A percentile compares a stretch with the other conserved stretches of the same genome.
These are phyloP conservation scores for Capsella rubella DNA, from an alignment of 441 rosid species.

Conservation along the genomic window DNA sequence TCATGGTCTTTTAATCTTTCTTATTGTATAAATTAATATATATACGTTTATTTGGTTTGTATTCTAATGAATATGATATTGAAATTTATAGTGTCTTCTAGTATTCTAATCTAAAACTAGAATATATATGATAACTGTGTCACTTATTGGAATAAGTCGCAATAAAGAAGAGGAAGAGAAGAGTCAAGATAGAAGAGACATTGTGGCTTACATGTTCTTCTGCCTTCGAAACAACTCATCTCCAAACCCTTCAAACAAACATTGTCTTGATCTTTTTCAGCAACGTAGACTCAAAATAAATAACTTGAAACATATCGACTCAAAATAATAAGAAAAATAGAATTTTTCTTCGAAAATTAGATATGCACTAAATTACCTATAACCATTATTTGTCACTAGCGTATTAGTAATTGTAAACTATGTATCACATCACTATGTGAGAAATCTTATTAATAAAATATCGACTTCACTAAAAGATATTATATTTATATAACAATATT, in stretches of 20 bases:
- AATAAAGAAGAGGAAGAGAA: constrained; percentile 9
- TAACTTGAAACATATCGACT: neutral
- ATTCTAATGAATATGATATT: constrained; percentile 28
- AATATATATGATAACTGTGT: constrained; percentile 38
- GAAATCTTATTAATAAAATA: neutral
- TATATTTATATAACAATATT: neutral
- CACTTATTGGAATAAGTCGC: constrained; percentile 24
- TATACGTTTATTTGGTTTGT: constrained; percentile 14
- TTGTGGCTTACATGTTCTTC: constrained; percentile 42
- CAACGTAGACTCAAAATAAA: neutral
- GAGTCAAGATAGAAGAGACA: constrained; percentile 24
- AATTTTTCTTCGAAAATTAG: neutral
- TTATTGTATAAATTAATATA: neutral
- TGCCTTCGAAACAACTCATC: neutral
- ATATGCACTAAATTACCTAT: neutral
- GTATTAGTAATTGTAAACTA: neutral
- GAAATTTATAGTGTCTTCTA: constrained; percentile 13
- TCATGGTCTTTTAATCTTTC: constrained; percentile 7
- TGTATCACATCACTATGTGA: neutral
- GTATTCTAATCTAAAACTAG: constrained; percentile 2
- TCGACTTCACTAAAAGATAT: neutral
- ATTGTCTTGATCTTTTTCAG: constrained; percentile 17
- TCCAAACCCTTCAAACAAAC: constrained; percentile 13
- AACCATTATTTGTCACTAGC: neutral
- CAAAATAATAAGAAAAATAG: neutral